Conservation (phyloP, 768 basidiomycete species). For the Ramaria sp. region DNA sequence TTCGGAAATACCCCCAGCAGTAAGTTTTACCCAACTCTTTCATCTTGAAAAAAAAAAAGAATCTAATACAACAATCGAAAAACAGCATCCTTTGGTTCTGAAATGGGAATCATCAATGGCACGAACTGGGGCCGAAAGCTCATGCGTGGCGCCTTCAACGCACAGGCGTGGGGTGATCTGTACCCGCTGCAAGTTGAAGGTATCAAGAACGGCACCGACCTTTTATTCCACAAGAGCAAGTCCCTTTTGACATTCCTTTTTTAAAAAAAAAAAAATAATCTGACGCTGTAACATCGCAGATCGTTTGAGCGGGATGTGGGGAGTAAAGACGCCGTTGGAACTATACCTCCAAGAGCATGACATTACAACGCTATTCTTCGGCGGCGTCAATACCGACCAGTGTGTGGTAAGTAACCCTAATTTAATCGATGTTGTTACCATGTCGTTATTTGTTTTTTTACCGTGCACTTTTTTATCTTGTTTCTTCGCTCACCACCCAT, state of each 20-base stretch:
- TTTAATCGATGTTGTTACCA: background rate
- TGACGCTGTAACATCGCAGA: background rate
- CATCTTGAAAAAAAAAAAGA: too few species aligned
- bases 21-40: too few species aligned
- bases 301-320: slow-evolving; percentile 4
- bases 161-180: slow-evolving; percentile 3
- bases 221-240: slow-evolving; percentile 6
- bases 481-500: too few species aligned
- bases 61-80: too few species aligned
- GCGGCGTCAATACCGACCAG: slow-evolving; percentile 2
- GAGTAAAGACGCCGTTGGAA: background rate
- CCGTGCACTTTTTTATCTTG: too few species aligned
- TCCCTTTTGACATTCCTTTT: background rate
- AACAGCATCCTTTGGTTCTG: background rate
- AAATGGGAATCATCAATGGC: slow-evolving; percentile 3
- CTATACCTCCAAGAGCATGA: background rate
- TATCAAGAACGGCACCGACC: background rate
- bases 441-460: too few species aligned
- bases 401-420: background rate
- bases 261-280: background rate
- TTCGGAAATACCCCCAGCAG: background rate
- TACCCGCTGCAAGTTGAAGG: background rate
- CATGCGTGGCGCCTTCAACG: background rate
- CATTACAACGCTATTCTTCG: slow-evolving; percentile 6
- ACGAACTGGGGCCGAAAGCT: background rate